phyloP scores from a whole-genome alignment of 208 protist species.

The Crithidia brevicula region DNA sequence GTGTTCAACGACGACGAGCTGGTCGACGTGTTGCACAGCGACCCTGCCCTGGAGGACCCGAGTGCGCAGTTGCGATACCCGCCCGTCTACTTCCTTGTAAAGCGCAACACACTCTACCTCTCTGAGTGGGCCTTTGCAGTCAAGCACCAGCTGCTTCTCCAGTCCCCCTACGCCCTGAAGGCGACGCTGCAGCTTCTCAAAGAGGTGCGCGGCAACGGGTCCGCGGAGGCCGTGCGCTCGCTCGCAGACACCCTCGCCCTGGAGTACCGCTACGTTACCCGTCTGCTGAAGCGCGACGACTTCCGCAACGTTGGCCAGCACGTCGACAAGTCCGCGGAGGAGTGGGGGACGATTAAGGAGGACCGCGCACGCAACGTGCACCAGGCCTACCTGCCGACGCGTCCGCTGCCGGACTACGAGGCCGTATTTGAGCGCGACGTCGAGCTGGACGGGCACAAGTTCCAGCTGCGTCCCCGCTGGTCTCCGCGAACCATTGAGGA shows the following conservation, averaged over 20 bases:
- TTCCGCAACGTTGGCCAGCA: slow-evolving; percentile 86
- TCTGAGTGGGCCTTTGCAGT: slow-evolving; percentile 92
- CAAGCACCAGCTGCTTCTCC: slow-evolving; percentile 88
- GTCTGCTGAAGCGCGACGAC: slow-evolving; percentile 73
- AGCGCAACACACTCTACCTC: slow-evolving; percentile 77
- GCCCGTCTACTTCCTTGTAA: slow-evolving; percentile 90
- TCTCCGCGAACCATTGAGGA: slow-evolving; percentile 78
- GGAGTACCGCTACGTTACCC: slow-evolving; percentile 78
- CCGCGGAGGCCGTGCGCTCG: slow-evolving; percentile 56
- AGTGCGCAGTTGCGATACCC: slow-evolving; percentile 63
- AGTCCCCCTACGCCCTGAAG: slow-evolving; percentile 87
- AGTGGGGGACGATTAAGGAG: slow-evolving; percentile 68
- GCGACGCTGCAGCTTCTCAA: slow-evolving; percentile 72
- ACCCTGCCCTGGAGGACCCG: slow-evolving; percentile 87
- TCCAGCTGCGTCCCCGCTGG: slow-evolving; percentile 85
- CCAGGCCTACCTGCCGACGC: slow-evolving; percentile 60
- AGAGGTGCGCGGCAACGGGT: slow-evolving; percentile 84
- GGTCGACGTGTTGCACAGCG: slow-evolving; percentile 72
- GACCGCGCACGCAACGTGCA: slow-evolving; percentile 67
- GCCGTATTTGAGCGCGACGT: slow-evolving; percentile 87
- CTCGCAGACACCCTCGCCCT: slow-evolving; percentile 73
- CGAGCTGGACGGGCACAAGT: slow-evolving; percentile 76
- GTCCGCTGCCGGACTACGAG: slow-evolving; percentile 79
- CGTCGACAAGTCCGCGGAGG: slow-evolving; percentile 64
- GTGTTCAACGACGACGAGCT: slow-evolving; percentile 80